Base-by-base conservation (phyloP, 371 early-diverging fungal species). In the Mortierella sp. region DNA sequence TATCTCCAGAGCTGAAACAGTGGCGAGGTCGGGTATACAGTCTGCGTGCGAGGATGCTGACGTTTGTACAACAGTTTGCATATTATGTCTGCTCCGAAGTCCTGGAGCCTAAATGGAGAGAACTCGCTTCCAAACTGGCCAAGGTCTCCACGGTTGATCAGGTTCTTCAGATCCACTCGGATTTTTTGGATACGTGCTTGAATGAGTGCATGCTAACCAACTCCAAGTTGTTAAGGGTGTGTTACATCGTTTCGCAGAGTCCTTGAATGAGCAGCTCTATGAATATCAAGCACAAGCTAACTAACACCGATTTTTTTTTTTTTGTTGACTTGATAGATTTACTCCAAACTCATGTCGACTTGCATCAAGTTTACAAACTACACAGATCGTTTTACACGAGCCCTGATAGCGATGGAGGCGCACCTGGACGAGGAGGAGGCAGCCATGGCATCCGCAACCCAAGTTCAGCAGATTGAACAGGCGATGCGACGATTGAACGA, bases 151-250 rank as follows among this genome's bases (percentile, higher is more conserved):
- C 96, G 0, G 94, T 97, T 6, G 96, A 97, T 60, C 89, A 95
- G 44, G 87, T 98, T n/a, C 67, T 94, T 8, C 81, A 87, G 57
- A 79, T 86, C 30, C 97, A 96, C 78, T 84, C 87, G 12, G 92
- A 93, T 50, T 95, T 95, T 60, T 69, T 97, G 56, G 94, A 96
- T 64, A 85, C 89, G 4, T 95, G 95, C 52, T 80, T 98, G 32
- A 93, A 91, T 70, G 93, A 97, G 79, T 94, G 94, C 66, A 94
- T 96, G 89, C 79, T 97, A 50, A 94, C 94, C 14, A 91, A 92
- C 52, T 81, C 87, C 17, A 93, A 91, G 62, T 81, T 97, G 21
- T 79, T 95, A 56, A 83, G 87, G 71, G 93, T 94, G 86, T 72
- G 66, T 50, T 8, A 6, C 5, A 23, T 24, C 4, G 4, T n/a